phyloP scores from a whole-genome alignment of 106 monocot species.

The Gastrodia elata region DNA sequence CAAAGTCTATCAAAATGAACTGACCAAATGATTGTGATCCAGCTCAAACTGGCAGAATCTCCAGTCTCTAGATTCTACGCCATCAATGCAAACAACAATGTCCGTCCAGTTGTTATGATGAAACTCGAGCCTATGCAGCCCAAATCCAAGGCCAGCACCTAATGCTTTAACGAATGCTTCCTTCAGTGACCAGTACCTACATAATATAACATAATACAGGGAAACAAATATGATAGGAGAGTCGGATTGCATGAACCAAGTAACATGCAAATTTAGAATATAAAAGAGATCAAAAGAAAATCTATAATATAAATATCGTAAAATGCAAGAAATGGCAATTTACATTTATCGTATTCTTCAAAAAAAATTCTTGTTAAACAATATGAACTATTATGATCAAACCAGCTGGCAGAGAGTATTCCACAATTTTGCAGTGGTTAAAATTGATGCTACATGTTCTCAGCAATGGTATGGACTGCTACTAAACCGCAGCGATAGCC shows the following conservation, averaged over 20 bases:
- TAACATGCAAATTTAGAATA: no score
- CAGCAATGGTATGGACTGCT: no score
- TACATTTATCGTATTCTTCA: background rate
- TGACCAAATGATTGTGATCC: conserved; percentile 56
- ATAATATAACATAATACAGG: conserved; percentile 1
- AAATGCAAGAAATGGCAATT: no score
- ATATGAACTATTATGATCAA: no score
- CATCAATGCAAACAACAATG: conserved; percentile 65
- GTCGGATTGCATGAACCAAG: background rate
- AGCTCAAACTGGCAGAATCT: conserved; percentile 47
- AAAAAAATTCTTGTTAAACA: no score
- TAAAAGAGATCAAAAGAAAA: background rate
- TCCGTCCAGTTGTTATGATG: conserved; percentile 49
- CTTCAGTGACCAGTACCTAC: conserved; percentile 86
- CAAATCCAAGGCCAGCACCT: conserved; percentile 64
- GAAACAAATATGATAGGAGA: background rate
- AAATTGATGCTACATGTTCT: no score
- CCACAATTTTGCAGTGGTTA: no score
- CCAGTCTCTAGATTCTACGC: conserved; percentile 50
- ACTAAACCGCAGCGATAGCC: no score
- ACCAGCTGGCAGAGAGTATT: no score
- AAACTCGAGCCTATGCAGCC: conserved; percentile 63
- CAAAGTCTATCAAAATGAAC: background rate
- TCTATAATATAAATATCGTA: background rate
- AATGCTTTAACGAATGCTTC: conserved; percentile 82